These are phyloP conservation scores for Brassica hybrid DNA, from an alignment of 441 rosid genomes.

Conservation along the genomic window DNA sequence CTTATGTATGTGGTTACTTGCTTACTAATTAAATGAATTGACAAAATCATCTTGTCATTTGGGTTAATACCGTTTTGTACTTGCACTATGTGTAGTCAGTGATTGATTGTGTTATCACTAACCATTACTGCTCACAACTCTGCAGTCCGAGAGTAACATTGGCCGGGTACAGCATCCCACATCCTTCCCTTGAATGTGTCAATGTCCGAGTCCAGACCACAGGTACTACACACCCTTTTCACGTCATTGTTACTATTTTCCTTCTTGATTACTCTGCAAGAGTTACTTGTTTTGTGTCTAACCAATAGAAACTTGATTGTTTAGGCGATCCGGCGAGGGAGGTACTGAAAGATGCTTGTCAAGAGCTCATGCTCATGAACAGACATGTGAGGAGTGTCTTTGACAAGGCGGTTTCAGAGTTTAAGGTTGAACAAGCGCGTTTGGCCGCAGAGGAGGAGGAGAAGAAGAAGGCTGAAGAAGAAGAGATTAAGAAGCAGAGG, in stretches of 20 bases:
- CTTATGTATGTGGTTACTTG: too few relatives aligned
- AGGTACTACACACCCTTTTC: slow-evolving; percentile 51
- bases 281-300: neutral
- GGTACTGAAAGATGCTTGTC: slow-evolving; percentile 80
- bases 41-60: too few relatives aligned
- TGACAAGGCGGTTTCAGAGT: slow-evolving; percentile 61
- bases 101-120: slow-evolving; percentile 7
- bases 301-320: slow-evolving; percentile 15
- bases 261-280: neutral
- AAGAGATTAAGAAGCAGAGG: slow-evolving; percentile 23
- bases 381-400: slow-evolving; percentile 74
- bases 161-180: slow-evolving; percentile 89
- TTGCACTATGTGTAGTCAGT: too few relatives aligned
- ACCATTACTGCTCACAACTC: slow-evolving; percentile 17
- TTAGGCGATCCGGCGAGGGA: slow-evolving; percentile 81
- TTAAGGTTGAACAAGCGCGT: slow-evolving; percentile 27
- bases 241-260: neutral
- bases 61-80: too few relatives aligned
- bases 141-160: slow-evolving; percentile 83
- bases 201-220: slow-evolving; percentile 88
- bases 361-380: slow-evolving; percentile 82
- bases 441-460: neutral
- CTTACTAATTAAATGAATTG: too few relatives aligned
- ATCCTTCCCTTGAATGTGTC: slow-evolving; percentile 88
- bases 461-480: slow-evolving; percentile 10